Conservation (phyloP, 2,329 filamentous ascomycete genomes). For the Raffaelea arxii region DNA sequence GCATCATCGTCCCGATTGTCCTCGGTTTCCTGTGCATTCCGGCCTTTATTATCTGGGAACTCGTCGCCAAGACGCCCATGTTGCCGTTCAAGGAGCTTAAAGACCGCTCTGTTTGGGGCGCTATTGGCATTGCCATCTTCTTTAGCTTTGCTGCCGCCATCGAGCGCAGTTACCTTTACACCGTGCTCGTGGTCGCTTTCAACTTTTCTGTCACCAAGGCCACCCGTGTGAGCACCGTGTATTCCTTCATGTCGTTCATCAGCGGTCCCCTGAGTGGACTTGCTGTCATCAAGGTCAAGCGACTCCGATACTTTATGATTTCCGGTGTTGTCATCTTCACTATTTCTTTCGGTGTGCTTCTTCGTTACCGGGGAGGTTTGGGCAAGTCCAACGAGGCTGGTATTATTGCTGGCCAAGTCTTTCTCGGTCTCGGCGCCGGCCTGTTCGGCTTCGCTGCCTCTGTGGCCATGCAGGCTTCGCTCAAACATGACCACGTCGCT, state of each 20-base stretch:
- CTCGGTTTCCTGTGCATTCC: not conserved
- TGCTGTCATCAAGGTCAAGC: not conserved
- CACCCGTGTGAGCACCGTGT: slow-evolving; percentile 36
- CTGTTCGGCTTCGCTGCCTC: not conserved
- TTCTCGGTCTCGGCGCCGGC: not conserved
- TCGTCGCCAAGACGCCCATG: not conserved
- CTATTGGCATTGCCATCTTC: slow-evolving; percentile 25
- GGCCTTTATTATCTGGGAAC: not conserved
- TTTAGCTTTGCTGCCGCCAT: slow-evolving; percentile 51
- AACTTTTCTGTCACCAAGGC: slow-evolving; percentile 45
- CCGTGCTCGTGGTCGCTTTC: slow-evolving; percentile 50
- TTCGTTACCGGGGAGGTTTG: not conserved
- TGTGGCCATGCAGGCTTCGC: not conserved
- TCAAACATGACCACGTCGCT: not conserved
- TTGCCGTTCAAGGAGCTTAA: not conserved
- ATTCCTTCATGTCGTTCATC: not conserved
- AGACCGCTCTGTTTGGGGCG: not conserved
- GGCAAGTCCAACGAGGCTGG: not conserved
- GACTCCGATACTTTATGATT: not conserved
- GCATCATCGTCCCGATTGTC: not conserved
- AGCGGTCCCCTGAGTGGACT: not conserved
- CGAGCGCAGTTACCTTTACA: slow-evolving; percentile 55
- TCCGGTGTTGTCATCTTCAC: not conserved
- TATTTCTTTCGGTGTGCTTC: not conserved
- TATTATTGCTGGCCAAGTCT: not conserved